These are phyloP conservation scores for Nemania abortiva DNA, from an alignment of 2,329 filamentous ascomycete species.

Conservation along the genomic window DNA sequence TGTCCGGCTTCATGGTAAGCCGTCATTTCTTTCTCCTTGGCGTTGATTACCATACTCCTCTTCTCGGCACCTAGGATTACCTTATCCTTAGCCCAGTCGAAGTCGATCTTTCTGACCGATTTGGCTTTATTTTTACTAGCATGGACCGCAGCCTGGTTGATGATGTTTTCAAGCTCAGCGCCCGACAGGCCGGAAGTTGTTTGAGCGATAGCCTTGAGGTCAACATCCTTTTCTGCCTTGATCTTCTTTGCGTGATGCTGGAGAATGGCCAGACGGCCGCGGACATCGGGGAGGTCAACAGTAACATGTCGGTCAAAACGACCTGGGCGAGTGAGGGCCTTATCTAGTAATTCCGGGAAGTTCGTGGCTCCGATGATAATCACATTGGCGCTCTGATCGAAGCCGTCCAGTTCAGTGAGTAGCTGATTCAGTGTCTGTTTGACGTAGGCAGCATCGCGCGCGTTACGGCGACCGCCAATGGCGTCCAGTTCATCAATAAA, in stretches of 20 bases:
- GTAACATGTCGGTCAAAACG: constrained; percentile 94
- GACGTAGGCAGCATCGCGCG: constrained; percentile 91
- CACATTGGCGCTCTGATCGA: constrained; percentile 92
- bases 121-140: constrained; percentile 88
- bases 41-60: constrained; percentile 87
- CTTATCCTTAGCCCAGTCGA: constrained; percentile 98
- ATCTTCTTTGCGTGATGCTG: constrained; percentile 95
- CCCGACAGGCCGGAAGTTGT: constrained; percentile 94
- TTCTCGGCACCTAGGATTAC: constrained; percentile 97
- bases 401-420: constrained; percentile 95
- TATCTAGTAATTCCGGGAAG: constrained; percentile 93
- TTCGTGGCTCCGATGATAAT: constrained; percentile 98
- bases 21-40: constrained; percentile 96
- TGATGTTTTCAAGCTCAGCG: constrained; percentile 94
- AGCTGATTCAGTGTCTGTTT: constrained; percentile 98
- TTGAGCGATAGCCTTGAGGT: constrained; percentile 84
- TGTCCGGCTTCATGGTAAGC: constrained; percentile 97
- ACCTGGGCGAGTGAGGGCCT: constrained; percentile 91
- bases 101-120: constrained; percentile 80
- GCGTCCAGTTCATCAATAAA: constrained; percentile 96
- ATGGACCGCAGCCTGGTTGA: constrained; percentile 94
- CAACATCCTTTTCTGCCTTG: constrained; percentile 82
- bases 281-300: constrained; percentile 91
- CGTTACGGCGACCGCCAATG: constrained; percentile 93
- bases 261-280: constrained; percentile 91